Base-by-base conservation (phyloP, 2,329 filamentous ascomycete genomes). In the Berkeleyomyces rouxiae region DNA sequence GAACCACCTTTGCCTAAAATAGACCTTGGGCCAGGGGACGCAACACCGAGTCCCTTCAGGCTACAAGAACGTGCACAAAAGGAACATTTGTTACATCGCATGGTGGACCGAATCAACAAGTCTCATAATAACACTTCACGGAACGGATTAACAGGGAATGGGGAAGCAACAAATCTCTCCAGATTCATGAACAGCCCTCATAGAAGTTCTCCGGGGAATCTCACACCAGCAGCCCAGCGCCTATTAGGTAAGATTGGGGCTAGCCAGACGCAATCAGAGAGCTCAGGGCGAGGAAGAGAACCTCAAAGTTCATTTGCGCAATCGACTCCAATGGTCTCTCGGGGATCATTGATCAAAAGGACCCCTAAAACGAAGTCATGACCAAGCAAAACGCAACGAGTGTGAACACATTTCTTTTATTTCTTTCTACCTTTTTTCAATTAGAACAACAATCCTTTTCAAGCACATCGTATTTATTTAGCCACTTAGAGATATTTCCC, bases 41-140 rank as follows among this genome's bases (percentile, higher is more conserved):
- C 80, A n/a, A 82, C 81, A 0, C 83, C 83, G 0, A 95, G 87
- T 67, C 90, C 89, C 0, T 97, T 97, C 72, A 84, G 83, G 64
- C 81, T 97, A 57, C 80, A 84, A 66, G 84, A 89, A 62, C 83
- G 86, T 61, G 83, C 88, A 61, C 83, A 81, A 66, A 79, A 92
- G 44, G 93, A 97, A 74, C 84, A 83, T 43, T 75, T 97, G 37
- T 90, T 95, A 71, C 84, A 92, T 69, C 82, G 85, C 43, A 89
- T 96, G 80, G 90, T 96, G 2, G 91, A 96, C 66, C 83, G 83
- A 60, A 88, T 88, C 31, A 82, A 87, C 10, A 83, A 83, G 68
- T 86, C 80, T 2, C 91, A 90, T 71, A 82, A 85, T 59, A 78
- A 79, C 36, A 79, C 81, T 3, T 78, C 80, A 6, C 80, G 78